Evolutionary conservation across 2,329 filamentous ascomycete species (phyloP).

Genomic region (Eurotiales sp.): DNA sequence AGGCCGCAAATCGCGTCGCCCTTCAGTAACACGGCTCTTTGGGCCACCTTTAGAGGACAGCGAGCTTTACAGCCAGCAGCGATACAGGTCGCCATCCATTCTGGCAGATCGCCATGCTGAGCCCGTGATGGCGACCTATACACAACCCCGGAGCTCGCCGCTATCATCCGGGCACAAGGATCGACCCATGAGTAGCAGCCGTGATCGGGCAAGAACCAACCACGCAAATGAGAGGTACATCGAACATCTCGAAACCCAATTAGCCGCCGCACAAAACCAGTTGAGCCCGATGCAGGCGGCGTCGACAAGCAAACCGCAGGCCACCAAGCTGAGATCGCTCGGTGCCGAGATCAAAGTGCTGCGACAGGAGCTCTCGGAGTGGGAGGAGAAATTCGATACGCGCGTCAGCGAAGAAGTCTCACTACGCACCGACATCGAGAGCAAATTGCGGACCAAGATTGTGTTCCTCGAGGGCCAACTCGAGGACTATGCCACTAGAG

Average conservation of each 20-base stretch:
- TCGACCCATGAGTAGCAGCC: conserved; percentile 14
- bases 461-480: conserved; percentile 29
- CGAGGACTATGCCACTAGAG: conserved; percentile 26
- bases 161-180: conserved; percentile 11
- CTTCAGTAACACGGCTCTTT: conserved; percentile 17
- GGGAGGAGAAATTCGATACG: conserved; percentile 31
- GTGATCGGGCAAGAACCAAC: conserved; percentile 23
- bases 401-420: conserved; percentile 30
- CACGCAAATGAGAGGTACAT: conserved; percentile 46
- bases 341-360: conserved; percentile 29
- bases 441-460: conserved; percentile 27
- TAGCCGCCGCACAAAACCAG: conserved; percentile 39
- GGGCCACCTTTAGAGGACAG: conserved; percentile 6
- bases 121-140: not conserved
- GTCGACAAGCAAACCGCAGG: conserved; percentile 33
- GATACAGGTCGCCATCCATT: conserved; percentile 3
- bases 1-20: conserved; percentile 17
- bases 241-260: conserved; percentile 47
- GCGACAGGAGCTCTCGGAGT: conserved; percentile 28
- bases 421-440: conserved; percentile 25
- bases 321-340: conserved; percentile 31
- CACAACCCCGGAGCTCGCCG: conserved; percentile 10
- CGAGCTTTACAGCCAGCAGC: not conserved
- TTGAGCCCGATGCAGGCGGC: conserved; percentile 40
- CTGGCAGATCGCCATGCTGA: conserved; percentile 6